These are phyloP conservation scores for Fagopyrum esculentum DNA, from an alignment of 148 eudicot genomes.

Conservation along the genomic window DNA sequence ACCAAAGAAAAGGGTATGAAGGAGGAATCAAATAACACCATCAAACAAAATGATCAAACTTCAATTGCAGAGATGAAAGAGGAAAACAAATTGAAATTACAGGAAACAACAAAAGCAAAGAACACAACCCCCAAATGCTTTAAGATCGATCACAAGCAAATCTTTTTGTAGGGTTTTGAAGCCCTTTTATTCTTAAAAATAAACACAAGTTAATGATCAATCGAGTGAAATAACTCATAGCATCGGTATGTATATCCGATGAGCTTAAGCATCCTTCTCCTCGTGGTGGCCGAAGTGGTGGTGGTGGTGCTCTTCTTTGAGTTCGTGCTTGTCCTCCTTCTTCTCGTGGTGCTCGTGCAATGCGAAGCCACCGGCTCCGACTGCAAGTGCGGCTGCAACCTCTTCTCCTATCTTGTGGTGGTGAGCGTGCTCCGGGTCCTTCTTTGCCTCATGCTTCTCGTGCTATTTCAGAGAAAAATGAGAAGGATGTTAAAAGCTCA, in stretches of 20 bases:
- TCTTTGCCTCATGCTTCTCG: slow-evolving; percentile 29
- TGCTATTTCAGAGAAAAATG: not conserved
- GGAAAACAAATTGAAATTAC: not conserved
- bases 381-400: slow-evolving; percentile 15
- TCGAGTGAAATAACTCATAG: not conserved
- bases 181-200: slow-evolving; percentile 1
- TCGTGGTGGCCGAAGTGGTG: slow-evolving; percentile 8
- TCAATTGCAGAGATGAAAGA: not conserved
- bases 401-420: slow-evolving; percentile 23
- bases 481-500: too few species aligned
- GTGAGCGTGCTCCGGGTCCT: slow-evolving; percentile 24
- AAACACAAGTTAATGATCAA: not conserved
- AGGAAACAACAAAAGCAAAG: not conserved
- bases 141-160: not conserved
- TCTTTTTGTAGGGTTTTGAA: not conserved
- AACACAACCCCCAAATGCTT: not conserved
- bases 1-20: not conserved
- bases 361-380: slow-evolving; percentile 26
- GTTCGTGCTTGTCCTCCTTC: slow-evolving; percentile 21
- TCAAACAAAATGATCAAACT: not conserved
- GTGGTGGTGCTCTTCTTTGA: slow-evolving; percentile 14
- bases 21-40: not conserved
- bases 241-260: not conserved
- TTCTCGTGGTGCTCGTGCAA: slow-evolving; percentile 30
- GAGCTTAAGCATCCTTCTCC: not conserved